phyloP scores from a whole-genome alignment of 192 early-diverging fungal genomes.

The Backusella tuberculispora region DNA sequence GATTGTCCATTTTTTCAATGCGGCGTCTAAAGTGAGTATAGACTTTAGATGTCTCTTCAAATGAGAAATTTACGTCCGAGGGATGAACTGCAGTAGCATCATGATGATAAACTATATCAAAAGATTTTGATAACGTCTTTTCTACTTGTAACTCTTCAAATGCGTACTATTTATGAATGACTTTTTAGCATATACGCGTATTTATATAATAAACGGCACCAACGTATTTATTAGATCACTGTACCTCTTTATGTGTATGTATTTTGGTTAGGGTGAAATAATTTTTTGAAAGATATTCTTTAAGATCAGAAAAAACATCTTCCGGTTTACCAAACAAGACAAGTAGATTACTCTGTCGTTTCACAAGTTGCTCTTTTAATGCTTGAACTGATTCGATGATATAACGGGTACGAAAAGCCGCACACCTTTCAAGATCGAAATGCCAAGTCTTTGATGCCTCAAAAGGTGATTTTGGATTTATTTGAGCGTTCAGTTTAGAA shows the following conservation, averaged over 20 bases:
- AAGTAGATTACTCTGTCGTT: constrained; percentile 3
- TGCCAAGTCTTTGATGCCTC: constrained; percentile 19
- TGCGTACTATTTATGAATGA: constrained; percentile 16
- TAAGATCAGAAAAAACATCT: constrained; percentile 4
- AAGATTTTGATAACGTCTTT: background rate
- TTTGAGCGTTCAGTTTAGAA: background rate
- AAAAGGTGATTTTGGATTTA: background rate
- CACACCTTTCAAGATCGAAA: constrained; percentile 20
- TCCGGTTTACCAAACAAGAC: constrained; percentile 29
- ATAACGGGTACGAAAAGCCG: constrained; percentile 7
- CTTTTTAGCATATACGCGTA: background rate
- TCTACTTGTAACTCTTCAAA: constrained; percentile 24
- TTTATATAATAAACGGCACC: background rate
- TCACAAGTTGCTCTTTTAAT: background rate
- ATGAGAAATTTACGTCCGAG: constrained; percentile 23
- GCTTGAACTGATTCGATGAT: constrained; percentile 17
- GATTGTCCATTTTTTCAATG: constrained; percentile 34
- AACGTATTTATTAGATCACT: background rate
- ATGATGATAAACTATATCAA: background rate
- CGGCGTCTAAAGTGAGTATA: constrained; percentile 41
- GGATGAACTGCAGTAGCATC: constrained; percentile 22
- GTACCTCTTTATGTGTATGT: constrained; percentile 28
- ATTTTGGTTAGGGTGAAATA: background rate
- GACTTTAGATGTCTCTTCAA: constrained; percentile 32
- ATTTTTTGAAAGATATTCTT: background rate